Base-by-base conservation (phyloP, 345 rosid genomes). In the Moringa oleifera region DNA sequence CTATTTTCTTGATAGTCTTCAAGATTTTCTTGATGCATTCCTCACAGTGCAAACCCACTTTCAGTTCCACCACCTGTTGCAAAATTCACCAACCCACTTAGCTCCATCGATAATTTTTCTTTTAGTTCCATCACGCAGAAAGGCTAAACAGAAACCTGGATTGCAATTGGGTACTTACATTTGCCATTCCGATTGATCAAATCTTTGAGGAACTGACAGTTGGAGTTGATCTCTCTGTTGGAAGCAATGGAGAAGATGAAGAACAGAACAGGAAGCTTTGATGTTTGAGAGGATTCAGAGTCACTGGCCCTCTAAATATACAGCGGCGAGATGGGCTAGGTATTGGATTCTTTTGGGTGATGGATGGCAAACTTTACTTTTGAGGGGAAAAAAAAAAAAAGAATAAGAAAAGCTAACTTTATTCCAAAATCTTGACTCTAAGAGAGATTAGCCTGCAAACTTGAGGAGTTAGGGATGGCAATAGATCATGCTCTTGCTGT, bases 1-100 rank as follows among this genome's bases (percentile, higher is more conserved):
- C 83, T 57, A 89, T 81, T 68, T 89, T 89, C 84, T 92, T 89
- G 69, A 92, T 85, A 25, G 92, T 91, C 68, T 92, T 87, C 25
- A 92, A 70, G 79, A 92, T 87, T 64, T 89, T 89, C 79, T 75
- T 87, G 72, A 85, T 87, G 58, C 95, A 84, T 61, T 87, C 88
- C 0, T 87, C 87, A 24, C 97, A 91, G 37, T 88, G 96, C 71
- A 88, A 73, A 41, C 81, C 83, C 67, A 92, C 95, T 71, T 81
- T 87, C 67, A 92, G 47, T 62, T 89, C 95, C 71, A 92, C 98
- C 62, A 84, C 77, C 96, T 92, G 22, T 47, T 37, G n/a, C 20
- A 57, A 70, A 63, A 36, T 49, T 57, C 13, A 25, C 36, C 28
- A 45, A n/a, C n/a, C n/a, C n/a, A n/a, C n/a, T n/a, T n/a, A n/a